Evolutionary conservation across 164 flowering plant species (phyloP).

Genomic region (Nelumbo lutea): DNA sequence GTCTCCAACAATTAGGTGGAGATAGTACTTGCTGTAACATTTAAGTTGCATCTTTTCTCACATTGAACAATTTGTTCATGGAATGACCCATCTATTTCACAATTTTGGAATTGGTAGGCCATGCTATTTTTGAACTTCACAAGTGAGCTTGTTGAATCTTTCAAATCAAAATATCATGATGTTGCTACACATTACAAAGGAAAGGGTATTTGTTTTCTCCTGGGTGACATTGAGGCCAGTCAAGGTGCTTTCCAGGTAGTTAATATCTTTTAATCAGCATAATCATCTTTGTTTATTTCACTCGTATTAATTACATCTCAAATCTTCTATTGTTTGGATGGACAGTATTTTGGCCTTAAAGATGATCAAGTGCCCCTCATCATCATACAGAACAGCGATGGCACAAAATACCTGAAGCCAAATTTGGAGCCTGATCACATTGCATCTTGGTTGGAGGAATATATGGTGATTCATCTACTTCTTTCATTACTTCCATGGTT

Average conservation of each 20-base stretch:
- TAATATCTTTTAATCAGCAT: neutral
- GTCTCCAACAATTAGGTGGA: no score
- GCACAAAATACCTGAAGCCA: conserved; percentile 56
- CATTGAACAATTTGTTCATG: neutral
- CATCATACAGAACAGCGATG: conserved; percentile 53
- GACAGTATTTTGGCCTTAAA: conserved; percentile 81
- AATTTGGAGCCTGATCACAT: conserved; percentile 63
- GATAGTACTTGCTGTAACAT: no score
- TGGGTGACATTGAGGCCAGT: conserved; percentile 78
- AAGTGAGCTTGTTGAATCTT: conserved; percentile 40
- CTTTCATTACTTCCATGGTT: neutral
- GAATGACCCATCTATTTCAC: neutral
- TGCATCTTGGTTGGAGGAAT: conserved; percentile 78
- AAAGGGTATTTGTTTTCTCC: conserved; percentile 54
- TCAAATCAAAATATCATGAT: conserved; percentile 53
- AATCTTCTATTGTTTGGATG: conserved; percentile 5
- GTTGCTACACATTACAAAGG: conserved; percentile 55
- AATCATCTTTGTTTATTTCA: neutral
- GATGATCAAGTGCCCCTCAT: conserved; percentile 74
- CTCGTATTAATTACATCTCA: neutral
- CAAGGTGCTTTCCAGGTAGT: conserved; percentile 73
- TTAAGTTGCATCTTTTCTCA: no score
- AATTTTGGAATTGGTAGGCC: conserved; percentile 38
- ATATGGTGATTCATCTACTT: conserved; percentile 41
- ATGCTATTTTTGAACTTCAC: conserved; percentile 70